Evolutionary conservation across 2,329 filamentous ascomycete genomes (phyloP), one percentile per base, ranked within the genome.

Genomic region (Domatiomyces globalis): DNA sequence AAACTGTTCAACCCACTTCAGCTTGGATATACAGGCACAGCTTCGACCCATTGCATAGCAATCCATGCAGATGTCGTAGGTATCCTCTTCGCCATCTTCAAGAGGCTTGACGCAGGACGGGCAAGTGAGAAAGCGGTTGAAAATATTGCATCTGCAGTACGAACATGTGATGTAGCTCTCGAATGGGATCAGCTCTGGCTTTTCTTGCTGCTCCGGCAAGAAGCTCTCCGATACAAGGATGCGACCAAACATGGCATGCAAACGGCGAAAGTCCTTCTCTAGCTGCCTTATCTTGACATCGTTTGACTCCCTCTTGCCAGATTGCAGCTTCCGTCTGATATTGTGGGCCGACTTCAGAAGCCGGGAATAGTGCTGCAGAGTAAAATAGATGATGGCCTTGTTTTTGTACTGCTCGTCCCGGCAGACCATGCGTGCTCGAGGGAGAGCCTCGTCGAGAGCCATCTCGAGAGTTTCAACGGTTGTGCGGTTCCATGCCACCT

Each of bases 381-480:
- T 87, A 64, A 83, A 95, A 66, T 89, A 95, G 45, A 95, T 76
- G 52, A 96, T 95, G 4, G 89, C 87, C 66, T 96, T 96, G 70
- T 94, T 95, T 66, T 96, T 96, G 73, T 98, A 98, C 66, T 96
- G 90, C 65, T 98, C 92, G 59, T 98, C 92, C 39, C 92, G 84
- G 64, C 92, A 96, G 2, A 96, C 90, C 59, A 95, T 79, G 10
- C 88, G 80, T 8, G 89, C 87, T 60, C 88, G 87, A 0, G 89
- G 88, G 2, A 98, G 74, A 0, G 90, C 88, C 69, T 96, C 92
- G 53, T 81, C 77, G 18, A 96, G 67, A 0, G 90, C 92, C 65
- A 94, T 73, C 57, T 90, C 84, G 2, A 98, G 75, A 0, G 92
- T 96, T 63, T 96, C 88, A 1, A 85, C 84, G 0, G 89, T 95